Evolutionary conservation across 1,284 basidiomycete genomes (phyloP).

Genomic region (Ganoderma meredithae): DNA sequence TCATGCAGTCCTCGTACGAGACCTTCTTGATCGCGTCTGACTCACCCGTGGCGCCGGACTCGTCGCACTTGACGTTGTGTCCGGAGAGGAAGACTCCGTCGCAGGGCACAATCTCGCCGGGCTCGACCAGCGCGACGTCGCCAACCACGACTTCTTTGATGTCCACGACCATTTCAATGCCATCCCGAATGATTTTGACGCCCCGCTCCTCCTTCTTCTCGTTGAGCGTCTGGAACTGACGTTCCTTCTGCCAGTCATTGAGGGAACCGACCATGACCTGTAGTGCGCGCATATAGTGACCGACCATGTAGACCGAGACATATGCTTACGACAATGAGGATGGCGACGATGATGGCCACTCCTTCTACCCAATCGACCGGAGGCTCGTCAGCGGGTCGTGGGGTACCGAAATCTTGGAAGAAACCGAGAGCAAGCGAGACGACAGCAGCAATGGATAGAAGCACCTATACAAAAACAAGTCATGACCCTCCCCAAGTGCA

Average conservation of each 20-base stretch:
- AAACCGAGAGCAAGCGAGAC: conserved; percentile 94
- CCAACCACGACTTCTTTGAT: conserved; percentile 94
- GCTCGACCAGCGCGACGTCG: conserved; percentile 91
- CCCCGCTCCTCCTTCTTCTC: conserved; percentile 96
- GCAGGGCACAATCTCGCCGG: conserved; percentile 95
- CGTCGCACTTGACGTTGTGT: conserved; percentile 96
- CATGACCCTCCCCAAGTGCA: conserved; percentile 2
- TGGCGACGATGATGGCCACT: conserved; percentile 94
- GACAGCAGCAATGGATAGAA: conserved; percentile 91
- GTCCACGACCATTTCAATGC: conserved; percentile 82
- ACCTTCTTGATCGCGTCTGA: conserved; percentile 94
- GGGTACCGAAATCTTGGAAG: conserved; percentile 90
- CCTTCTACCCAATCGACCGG: conserved; percentile 98
- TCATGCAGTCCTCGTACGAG: conserved; percentile 78
- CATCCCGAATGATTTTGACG: conserved; percentile 91
- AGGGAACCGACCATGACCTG: conserved; percentile 87
- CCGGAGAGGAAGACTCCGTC: conserved; percentile 95
- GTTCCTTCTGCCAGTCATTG: conserved; percentile 98
- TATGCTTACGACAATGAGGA: conserved; percentile 76
- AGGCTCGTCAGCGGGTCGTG: conserved; percentile 63
- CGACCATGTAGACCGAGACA: neutral
- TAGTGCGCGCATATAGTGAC: neutral
- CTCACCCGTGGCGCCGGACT: conserved; percentile 96
- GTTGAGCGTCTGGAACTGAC: conserved; percentile 92
- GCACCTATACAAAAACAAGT: conserved; percentile 58